Evolutionary conservation across 257 asterid genomes (phyloP).

Genomic region (Solanum piurae): DNA sequence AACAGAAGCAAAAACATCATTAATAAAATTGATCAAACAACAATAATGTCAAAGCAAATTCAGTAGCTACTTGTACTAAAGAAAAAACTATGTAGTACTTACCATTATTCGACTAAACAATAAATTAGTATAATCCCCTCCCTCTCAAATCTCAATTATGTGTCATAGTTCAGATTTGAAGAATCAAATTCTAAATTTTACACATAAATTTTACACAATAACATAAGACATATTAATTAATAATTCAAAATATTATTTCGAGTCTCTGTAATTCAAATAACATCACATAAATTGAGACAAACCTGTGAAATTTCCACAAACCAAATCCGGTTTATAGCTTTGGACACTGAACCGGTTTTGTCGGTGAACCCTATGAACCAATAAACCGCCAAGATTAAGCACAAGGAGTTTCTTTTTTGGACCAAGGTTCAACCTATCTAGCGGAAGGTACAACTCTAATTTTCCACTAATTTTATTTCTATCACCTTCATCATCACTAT

Average conservation of each 20-base stretch:
- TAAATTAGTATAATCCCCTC: too few relatives aligned
- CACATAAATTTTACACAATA: too few relatives aligned
- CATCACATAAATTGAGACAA: background rate
- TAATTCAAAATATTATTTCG: too few relatives aligned
- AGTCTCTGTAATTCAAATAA: background rate
- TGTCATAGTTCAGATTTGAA: too few relatives aligned
- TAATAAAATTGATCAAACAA: too few relatives aligned
- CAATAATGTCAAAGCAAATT: too few relatives aligned
- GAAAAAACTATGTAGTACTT: too few relatives aligned
- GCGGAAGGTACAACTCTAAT: constrained; percentile 19
- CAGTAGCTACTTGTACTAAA: too few relatives aligned
- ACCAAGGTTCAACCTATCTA: constrained; percentile 39
- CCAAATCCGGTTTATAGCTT: constrained; percentile 24
- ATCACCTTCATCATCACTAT: constrained; percentile 1
- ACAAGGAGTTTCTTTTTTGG: constrained; percentile 50
- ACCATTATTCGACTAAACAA: too few relatives aligned
- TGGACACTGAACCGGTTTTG: constrained; percentile 8
- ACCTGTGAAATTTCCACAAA: constrained; percentile 29
- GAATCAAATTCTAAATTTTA: too few relatives aligned
- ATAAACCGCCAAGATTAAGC: constrained; percentile 42
- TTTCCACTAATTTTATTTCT: background rate
- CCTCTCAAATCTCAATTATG: too few relatives aligned
- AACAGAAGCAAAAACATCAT: background rate
- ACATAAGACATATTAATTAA: background rate
- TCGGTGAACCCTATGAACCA: constrained; percentile 29